phyloP scores from a whole-genome alignment of 1,139 yeast genomes.

The Geotrichum histeridarum region DNA sequence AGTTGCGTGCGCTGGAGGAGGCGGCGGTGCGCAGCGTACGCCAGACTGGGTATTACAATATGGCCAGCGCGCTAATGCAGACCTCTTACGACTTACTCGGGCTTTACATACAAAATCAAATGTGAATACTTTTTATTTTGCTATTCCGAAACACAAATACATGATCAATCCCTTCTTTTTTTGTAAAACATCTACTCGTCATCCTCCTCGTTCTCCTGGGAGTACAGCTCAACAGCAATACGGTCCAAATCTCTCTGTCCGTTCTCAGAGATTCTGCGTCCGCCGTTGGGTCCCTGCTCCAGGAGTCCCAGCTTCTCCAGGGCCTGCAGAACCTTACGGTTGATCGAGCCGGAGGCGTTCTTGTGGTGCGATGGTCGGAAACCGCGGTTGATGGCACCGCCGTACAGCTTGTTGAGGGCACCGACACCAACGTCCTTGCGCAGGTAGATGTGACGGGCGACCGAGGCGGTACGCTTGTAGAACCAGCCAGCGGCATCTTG shows the following conservation, averaged over 20 bases:
- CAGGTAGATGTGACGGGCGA: conserved; percentile 99
- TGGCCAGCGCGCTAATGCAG: too few relatives aligned
- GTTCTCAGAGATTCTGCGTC: conserved; percentile 98
- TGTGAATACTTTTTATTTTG: conserved; percentile 9
- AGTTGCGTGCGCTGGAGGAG: too few relatives aligned
- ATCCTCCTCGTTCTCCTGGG: conserved; percentile 53
- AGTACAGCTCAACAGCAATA: conserved; percentile 98
- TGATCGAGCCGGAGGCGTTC: conserved; percentile 98
- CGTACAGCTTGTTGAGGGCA: conserved; percentile 97
- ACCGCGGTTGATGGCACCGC: conserved; percentile 99
- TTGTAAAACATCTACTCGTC: conserved; percentile 28
- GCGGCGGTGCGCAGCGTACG: too few relatives aligned
- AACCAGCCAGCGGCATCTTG: conserved; percentile 99
- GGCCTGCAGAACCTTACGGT: conserved; percentile 98
- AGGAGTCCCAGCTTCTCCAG: conserved; percentile 97
- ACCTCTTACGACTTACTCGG: too few relatives aligned
- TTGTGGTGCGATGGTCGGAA: conserved; percentile 97
- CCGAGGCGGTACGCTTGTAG: conserved; percentile 99
- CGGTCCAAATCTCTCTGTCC: conserved; percentile 99
- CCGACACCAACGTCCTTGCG: conserved; percentile 99
- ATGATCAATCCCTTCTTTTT: conserved; percentile 28
- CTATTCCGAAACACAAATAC: conserved; percentile 12
- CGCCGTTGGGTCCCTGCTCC: conserved; percentile 96
- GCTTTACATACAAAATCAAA: too few relatives aligned
- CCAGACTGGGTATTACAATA: too few relatives aligned